Evolutionary conservation across 2,329 filamentous ascomycete species (phyloP).

Genomic region (Nemania bipapillata): DNA sequence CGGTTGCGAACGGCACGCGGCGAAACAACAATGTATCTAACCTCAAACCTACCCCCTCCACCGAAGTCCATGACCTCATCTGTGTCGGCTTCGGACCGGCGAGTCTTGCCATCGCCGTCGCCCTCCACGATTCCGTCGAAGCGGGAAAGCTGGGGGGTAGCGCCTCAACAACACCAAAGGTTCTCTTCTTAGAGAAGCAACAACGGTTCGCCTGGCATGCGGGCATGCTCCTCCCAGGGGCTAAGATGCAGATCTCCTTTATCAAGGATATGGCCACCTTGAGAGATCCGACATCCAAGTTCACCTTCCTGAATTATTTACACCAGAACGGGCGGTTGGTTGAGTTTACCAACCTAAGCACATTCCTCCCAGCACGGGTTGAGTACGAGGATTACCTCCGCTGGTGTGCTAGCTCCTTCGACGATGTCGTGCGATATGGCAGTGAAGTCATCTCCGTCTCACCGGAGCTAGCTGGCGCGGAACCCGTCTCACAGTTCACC

Average conservation of each 20-base stretch:
- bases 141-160: slow-evolving; percentile 57
- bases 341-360: slow-evolving; percentile 89
- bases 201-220: slow-evolving; percentile 87
- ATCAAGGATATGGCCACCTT: slow-evolving; percentile 94
- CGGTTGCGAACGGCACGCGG: slow-evolving; percentile 14
- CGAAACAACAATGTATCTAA: slow-evolving; percentile 52
- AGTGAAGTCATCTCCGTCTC: slow-evolving; percentile 79
- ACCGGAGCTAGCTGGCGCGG: slow-evolving; percentile 64
- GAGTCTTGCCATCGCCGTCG: slow-evolving; percentile 87
- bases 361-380: slow-evolving; percentile 83
- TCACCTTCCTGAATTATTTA: slow-evolving; percentile 96
- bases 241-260: slow-evolving; percentile 98
- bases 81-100: slow-evolving; percentile 95
- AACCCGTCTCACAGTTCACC: slow-evolving; percentile 71
- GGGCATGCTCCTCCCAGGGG: slow-evolving; percentile 91
- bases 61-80: slow-evolving; percentile 82
- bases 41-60: slow-evolving; percentile 64
- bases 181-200: slow-evolving; percentile 90
- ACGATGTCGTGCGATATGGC: slow-evolving; percentile 76
- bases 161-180: slow-evolving; percentile 67
- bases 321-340: slow-evolving; percentile 83
- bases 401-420: slow-evolving; percentile 88
- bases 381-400: slow-evolving; percentile 97
- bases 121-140: slow-evolving; percentile 81
- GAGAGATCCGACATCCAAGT: slow-evolving; percentile 85